These are phyloP conservation scores for Verticillium albo-atrum DNA, from an alignment of 2,329 filamentous ascomycete species.

Conservation along the genomic window DNA sequence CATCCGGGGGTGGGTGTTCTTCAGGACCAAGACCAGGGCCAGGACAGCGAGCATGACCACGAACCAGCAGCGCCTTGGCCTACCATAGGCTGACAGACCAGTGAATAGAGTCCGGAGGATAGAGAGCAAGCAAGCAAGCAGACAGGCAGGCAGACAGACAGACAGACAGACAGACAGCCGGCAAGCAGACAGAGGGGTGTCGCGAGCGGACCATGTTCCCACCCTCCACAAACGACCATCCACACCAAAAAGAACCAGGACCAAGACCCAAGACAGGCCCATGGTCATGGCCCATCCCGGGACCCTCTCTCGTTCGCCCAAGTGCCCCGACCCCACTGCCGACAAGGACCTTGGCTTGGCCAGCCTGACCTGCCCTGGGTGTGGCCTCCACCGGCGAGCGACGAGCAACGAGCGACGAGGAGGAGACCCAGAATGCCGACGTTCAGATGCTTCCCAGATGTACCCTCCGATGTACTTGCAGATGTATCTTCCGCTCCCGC, in stretches of 20 bases:
- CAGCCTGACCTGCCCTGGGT: not conserved
- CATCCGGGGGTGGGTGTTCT: too few species aligned
- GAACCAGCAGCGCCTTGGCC: too few species aligned
- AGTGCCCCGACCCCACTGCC: not conserved
- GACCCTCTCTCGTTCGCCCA: not conserved
- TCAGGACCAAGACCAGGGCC: too few species aligned
- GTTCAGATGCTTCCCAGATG: too few species aligned
- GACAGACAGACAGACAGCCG: not conserved
- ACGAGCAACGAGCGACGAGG: not conserved
- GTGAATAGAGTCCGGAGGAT: not conserved
- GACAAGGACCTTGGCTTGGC: not conserved
- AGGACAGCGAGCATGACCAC: too few species aligned
- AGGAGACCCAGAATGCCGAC: too few species aligned
- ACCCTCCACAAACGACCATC: not conserved
- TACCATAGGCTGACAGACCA: too few species aligned
- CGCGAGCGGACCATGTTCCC: not conserved
- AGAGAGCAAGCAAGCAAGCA: not conserved
- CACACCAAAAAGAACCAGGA: not conserved
- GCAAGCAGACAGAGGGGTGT: not conserved
- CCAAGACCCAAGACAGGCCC: not conserved
- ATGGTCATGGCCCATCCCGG: not conserved
- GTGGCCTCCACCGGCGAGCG: not conserved
- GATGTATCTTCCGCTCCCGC: conserved; percentile 5
- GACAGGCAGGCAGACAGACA: too few species aligned
- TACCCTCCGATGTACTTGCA: too few species aligned